Conservation (phyloP, 352 stramenopile genomes). For the Peronospora belbahrii region DNA sequence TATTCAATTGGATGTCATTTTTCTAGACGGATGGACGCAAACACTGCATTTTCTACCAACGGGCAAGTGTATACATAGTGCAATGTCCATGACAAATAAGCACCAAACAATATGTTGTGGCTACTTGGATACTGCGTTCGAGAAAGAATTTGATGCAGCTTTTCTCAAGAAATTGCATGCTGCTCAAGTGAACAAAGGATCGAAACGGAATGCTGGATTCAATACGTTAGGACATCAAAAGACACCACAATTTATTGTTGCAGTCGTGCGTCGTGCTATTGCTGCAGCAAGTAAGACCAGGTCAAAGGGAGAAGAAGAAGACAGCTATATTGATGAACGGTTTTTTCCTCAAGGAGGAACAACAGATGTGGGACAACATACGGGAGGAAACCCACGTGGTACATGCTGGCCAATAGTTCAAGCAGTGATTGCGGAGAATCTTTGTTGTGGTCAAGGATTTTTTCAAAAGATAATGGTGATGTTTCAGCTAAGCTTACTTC, state of each 20-base stretch:
- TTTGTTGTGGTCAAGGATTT: slow-evolving; percentile 25
- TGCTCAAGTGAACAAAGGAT: slow-evolving; percentile 19
- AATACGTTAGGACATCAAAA: slow-evolving; percentile 38
- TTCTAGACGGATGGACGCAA: slow-evolving; percentile 33
- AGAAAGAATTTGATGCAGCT: slow-evolving; percentile 12
- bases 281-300: too few relatives aligned
- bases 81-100: slow-evolving; percentile 26
- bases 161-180: too few relatives aligned
- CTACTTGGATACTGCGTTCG: slow-evolving; percentile 18
- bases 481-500: slow-evolving; percentile 22
- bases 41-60: slow-evolving; percentile 26
- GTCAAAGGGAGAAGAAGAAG: neutral
- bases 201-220: slow-evolving; percentile 25
- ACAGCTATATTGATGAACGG: too few relatives aligned
- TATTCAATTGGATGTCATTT: slow-evolving; percentile 33
- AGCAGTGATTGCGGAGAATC: slow-evolving; percentile 22
- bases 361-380: slow-evolving; percentile 47
- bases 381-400: slow-evolving; percentile 30
- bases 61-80: slow-evolving; percentile 31
- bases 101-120: slow-evolving; percentile 26
- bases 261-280: slow-evolving; percentile 16
- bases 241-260: slow-evolving; percentile 43
- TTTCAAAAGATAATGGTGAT: slow-evolving; percentile 30
- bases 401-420: slow-evolving; percentile 53
- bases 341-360: slow-evolving; percentile 23